These are phyloP conservation scores for Triticum dicoccoides DNA, from an alignment of 176 grass and related monocot species.

Conservation along the genomic window DNA sequence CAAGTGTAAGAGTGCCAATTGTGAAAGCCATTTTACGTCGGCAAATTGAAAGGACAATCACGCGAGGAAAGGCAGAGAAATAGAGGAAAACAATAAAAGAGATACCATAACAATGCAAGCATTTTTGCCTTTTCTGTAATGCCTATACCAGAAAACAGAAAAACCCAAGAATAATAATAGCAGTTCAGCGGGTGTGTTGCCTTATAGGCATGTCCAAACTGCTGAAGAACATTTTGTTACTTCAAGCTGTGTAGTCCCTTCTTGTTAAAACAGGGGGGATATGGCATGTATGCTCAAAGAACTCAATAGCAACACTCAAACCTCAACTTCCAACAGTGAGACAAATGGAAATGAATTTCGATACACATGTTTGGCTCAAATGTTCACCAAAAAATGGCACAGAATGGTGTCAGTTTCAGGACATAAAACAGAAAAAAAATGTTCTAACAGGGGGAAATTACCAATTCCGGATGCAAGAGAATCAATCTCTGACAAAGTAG, in stretches of 20 bases:
- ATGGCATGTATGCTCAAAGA: not conserved
- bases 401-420: not conserved
- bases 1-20: not conserved
- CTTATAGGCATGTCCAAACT: not conserved
- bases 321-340: not conserved
- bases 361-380: not conserved
- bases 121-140: not conserved
- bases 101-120: not conserved
- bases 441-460: too few relatives aligned
- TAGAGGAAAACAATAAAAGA: not conserved
- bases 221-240: not conserved
- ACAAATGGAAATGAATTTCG: not conserved
- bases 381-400: not conserved
- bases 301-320: not conserved
- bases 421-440: too few relatives aligned
- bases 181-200: not conserved
- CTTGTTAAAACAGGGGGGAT: slow-evolving; percentile 6
- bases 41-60: slow-evolving; percentile 27
- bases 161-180: not conserved
- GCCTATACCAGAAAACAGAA: not conserved
- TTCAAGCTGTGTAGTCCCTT: not conserved
- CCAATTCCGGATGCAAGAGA: too few relatives aligned
- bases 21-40: not conserved
- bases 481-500: too few relatives aligned
- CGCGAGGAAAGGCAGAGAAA: not conserved